Base-by-base conservation (phyloP, 2,329 filamentous ascomycete genomes). In the Paraphoma chrysanthemicola region DNA sequence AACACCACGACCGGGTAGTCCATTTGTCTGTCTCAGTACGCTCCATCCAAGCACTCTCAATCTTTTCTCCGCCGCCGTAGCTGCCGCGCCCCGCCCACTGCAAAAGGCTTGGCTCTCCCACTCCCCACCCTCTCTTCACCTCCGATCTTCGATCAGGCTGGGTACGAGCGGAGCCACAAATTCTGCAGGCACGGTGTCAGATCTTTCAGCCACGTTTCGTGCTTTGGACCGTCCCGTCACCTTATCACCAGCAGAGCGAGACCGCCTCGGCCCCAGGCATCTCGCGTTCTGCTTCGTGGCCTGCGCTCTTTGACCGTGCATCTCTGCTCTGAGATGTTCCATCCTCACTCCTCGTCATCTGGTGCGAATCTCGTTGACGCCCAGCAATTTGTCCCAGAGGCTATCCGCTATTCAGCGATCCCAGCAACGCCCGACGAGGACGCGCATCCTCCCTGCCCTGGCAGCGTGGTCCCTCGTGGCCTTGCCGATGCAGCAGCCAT, bases 161-260 rank as follows among this genome's bases (percentile, higher is more conserved):
- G 56, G 54, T 56, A 46, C 51, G 18, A 59, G 56, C 62, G 61
- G 60, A 63, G 63, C 61, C 57, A 61, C 59, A 10, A 36, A 57
- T 51, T 57, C 63, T 63, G 58, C 62, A 57, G 59, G 61, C 64
- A 59, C 59, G 58, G 61, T 57, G 61, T 53, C 62, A 66, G 54
- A 59, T 62, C 64, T 60, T 60, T 57, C 64, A 69, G 64, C 66
- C 64, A 66, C 66, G 62, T 66, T 64, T 57, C 44, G 55, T 56
- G 54, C 52, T 44, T 55, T 51, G 59, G 56, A 59, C 59, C 54
- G 57, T 62, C 62, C 54, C 57, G 56, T 55, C 59, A 53, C 49
- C 50, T 52, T 57, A 59, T 55, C 56, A 54, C 42, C 51, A 51
- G 18, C 42, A 53, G 58, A 61, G 60, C 54, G 55, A 59, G 56